Evolutionary conservation across 306 rosid species (phyloP).

Genomic region (Casuarina glauca): DNA sequence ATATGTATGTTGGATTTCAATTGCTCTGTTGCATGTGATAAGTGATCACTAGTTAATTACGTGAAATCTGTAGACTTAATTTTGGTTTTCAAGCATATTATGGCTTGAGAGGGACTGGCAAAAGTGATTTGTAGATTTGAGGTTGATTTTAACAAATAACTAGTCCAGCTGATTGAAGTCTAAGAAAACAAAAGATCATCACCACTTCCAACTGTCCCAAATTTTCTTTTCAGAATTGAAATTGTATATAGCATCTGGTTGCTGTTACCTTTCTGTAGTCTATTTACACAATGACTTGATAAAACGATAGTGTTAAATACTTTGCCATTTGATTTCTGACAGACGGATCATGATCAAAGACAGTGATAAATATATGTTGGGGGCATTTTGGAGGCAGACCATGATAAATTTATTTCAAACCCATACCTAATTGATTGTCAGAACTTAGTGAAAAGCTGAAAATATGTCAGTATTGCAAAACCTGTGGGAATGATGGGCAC

Average conservation of each 20-base stretch:
- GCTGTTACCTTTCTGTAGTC: background rate
- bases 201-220: background rate
- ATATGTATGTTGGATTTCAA: background rate
- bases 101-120: background rate
- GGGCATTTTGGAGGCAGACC: background rate
- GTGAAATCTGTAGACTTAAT: background rate
- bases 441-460: background rate
- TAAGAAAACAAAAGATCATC: background rate
- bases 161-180: background rate
- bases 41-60: background rate
- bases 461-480: background rate
- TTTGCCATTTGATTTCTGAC: background rate
- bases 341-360: background rate
- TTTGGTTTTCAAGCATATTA: background rate
- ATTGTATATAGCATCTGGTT: background rate
- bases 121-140: background rate
- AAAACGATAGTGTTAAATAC: background rate
- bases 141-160: background rate
- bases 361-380: background rate
- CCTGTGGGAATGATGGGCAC: background rate
- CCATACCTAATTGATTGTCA: background rate
- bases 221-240: background rate
- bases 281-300: background rate
- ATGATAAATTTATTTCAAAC: background rate
- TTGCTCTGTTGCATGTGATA: background rate